Conservation (phyloP, 805 yeast genomes). For the Cyberlindnera nakhonratchasimensis region DNA sequence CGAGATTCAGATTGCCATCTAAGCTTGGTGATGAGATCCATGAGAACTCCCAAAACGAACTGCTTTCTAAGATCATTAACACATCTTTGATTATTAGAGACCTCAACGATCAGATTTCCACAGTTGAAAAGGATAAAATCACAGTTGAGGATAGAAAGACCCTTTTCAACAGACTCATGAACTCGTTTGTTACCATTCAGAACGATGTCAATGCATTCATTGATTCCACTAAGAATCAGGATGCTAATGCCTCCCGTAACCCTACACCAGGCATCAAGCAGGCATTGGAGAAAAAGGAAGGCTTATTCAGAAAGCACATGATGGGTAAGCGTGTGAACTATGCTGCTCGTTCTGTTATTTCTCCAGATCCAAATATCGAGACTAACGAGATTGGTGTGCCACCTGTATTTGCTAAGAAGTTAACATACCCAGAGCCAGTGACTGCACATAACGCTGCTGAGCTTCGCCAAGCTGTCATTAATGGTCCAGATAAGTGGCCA, state of each 20-base stretch:
- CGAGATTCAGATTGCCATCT: slow-evolving; percentile 94
- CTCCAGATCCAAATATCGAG: slow-evolving; percentile 97
- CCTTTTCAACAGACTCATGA: slow-evolving; percentile 87
- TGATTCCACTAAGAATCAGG: slow-evolving; percentile 87
- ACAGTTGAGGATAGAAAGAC: slow-evolving; percentile 69
- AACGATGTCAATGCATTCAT: slow-evolving; percentile 92
- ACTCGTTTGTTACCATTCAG: slow-evolving; percentile 91
- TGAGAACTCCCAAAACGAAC: slow-evolving; percentile 90
- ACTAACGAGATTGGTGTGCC: slow-evolving; percentile 99
- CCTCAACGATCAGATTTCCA: slow-evolving; percentile 77
- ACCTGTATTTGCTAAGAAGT: slow-evolving; percentile 92
- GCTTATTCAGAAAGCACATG: slow-evolving; percentile 97
- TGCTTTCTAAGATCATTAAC: slow-evolving; percentile 73
- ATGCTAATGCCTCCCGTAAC: slow-evolving; percentile 52
- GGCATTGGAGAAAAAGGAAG: slow-evolving; percentile 97
- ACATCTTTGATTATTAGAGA: slow-evolving; percentile 83
- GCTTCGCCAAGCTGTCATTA: slow-evolving; percentile 89
- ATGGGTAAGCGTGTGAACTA: slow-evolving; percentile 99
- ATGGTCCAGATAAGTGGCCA: slow-evolving; percentile 98
- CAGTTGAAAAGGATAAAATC: slow-evolving; percentile 53
- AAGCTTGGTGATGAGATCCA: slow-evolving; percentile 95
- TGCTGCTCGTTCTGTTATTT: slow-evolving; percentile 98
- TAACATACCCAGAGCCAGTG: slow-evolving; percentile 98
- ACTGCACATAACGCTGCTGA: slow-evolving; percentile 88
- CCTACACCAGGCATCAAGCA: slow-evolving; percentile 97